Base-by-base conservation (phyloP, 1,284 basidiomycete genomes). In the Sanghuangporus sanghuang region DNA sequence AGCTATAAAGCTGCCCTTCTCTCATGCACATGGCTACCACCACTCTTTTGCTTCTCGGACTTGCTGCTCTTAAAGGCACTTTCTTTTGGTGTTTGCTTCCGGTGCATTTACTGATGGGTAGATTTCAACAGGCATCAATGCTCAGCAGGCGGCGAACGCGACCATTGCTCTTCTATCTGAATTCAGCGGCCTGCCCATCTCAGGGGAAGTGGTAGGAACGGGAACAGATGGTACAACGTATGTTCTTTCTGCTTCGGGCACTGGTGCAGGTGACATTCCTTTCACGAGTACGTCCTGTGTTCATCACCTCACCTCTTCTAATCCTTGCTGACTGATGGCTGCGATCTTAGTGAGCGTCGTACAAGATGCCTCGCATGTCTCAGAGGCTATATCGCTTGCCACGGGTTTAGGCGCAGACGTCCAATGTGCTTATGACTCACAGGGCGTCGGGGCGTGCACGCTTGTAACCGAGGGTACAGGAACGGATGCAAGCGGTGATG, bases 211-310 rank as follows among this genome's bases (percentile, higher is more conserved):
- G 12, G 36, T 35, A n/a, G 63, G 63, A 32, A 61, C 59, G 7
- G 63, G 63, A 16, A 14, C 59, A 18, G 63, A 64, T 18, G 63
- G 59, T n/a, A 64, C 63, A 40, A 64, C 63, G n/a, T 64, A 57
- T 23, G 63, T 64, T 18, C 16, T 61, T 27, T 60, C 58, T 35
- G 59, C 48, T 27, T 35, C 54, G 9, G 60, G 39, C 6, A 59
- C 50, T 38, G 57, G 40, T 3, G 40, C 46, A 7, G 62, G 53
- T 14, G 57, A 52, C 27, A 32, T 64, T 21, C 62, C 57, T 27
- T 59, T 59, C 21, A 64, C 57, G 35, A 59, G 62, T 64, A 38
- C n/a, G 57, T 46, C 6, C 42, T n/a, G 5, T 3, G 27, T 32
- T 32, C 40, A 44, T 39, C 27, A 14, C 54, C 14, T 38, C n/a